Base-by-base conservation (phyloP, 805 yeast species). In the Blastobotrys peoriensis region DNA sequence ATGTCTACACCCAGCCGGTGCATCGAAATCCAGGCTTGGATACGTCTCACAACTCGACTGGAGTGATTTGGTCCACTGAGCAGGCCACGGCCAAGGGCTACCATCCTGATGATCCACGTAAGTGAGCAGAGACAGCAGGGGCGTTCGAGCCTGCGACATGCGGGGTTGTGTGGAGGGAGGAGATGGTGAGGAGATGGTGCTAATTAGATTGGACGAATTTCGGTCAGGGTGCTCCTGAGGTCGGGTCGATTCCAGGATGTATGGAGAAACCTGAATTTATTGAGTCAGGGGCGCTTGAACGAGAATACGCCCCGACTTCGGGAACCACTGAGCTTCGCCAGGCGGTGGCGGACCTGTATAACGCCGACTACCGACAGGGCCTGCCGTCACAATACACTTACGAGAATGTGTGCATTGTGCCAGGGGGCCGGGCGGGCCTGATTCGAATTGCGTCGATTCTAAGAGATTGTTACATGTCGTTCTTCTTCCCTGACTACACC, bases 201-300 rank as follows among this genome's bases (percentile, higher is more conserved):
- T 9, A 36, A n/a, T 20, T 20, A 34, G 55, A 54, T 18, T 77
- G 82, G 82, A 75, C 79, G 33, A 77, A 77, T 57, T 64, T 77
- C 58, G 83, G 83, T 36, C 83, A 77, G 57, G 83, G 83, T 39
- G 78, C 79, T 45, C 82, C 83, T 3, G 82, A 77, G 56, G 80
- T 76, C 43, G 81, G 81, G 18, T 78, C 74, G 39, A 64, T 77
- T 37, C 76, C 76, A 2, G 82, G 82, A 3, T 76, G 81, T 25
- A 75, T 76, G 57, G 66, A 68, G 43, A 64, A 80, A 58, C 83
- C 83, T 2, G 65, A 64, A 0, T 53, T 66, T 5, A 62, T 77
- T 22, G 71, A 73, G 0, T 64, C 77, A 13, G 67, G 75, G 9
- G 72, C 72, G 46, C 64, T 68, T 43, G 67, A 73, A 41, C 67